phyloP scores from a whole-genome alignment of 164 flowering plant species.

The Sextonia rubra region DNA sequence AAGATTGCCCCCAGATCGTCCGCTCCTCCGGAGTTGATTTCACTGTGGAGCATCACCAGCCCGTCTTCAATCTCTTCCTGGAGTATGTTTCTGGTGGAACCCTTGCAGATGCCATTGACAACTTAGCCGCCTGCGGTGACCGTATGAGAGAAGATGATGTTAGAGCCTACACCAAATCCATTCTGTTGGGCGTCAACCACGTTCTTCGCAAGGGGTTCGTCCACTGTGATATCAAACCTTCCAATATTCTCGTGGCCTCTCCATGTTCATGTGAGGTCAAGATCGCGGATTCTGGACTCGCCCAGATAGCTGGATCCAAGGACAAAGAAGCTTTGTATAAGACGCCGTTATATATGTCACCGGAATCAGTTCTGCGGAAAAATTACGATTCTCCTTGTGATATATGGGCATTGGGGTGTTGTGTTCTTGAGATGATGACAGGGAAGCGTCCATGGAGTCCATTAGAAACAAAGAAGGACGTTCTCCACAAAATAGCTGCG shows the following conservation, averaged over 20 bases:
- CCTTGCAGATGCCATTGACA: constrained; percentile 29
- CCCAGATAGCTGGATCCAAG: constrained; percentile 30
- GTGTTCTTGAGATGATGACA: constrained; percentile 66
- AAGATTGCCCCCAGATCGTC: constrained; percentile 35
- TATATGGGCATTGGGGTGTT: constrained; percentile 83
- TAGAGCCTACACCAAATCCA: constrained; percentile 29
- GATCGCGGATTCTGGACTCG: constrained; percentile 80
- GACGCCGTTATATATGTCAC: constrained; percentile 78
- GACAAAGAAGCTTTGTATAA: constrained; percentile 44
- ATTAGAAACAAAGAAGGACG: constrained; percentile 12
- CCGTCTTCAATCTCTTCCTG: constrained; percentile 42
- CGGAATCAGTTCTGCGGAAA: constrained; percentile 49
- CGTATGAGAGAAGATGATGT: constrained; percentile 36
- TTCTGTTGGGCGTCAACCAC: constrained; percentile 36
- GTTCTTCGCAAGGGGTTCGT: constrained; percentile 56
- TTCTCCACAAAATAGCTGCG: constrained; percentile 48
- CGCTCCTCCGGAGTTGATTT: constrained; percentile 36
- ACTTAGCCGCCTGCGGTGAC: constrained; percentile 14
- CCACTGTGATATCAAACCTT: constrained; percentile 74
- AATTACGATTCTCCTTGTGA: constrained; percentile 56
- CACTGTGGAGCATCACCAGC: constrained; percentile 31
- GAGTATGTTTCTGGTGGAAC: constrained; percentile 59
- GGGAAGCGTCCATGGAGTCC: constrained; percentile 64
- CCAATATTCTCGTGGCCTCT: constrained; percentile 44
- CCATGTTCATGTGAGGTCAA: constrained; percentile 24